Evolutionary conservation across 176 grass and related monocot genomes (phyloP), one percentile per base, ranked within the genome.

Genomic region (Raddia distichophylla): DNA sequence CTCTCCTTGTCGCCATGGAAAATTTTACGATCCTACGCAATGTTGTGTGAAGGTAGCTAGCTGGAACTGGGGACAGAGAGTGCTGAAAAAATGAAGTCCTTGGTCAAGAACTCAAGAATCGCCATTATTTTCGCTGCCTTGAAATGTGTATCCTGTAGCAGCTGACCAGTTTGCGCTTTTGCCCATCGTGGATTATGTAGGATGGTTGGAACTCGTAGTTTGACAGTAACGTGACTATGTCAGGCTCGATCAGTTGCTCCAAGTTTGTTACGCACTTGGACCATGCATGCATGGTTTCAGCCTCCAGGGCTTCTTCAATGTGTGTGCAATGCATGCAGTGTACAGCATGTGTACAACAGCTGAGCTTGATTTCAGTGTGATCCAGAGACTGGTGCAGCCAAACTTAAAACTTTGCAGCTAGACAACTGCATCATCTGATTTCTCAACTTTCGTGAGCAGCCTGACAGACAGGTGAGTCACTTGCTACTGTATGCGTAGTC

Each of bases 161-260:
- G 37, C 81, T 55, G 47, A 48, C 33, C 18, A 5, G 3, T 0
- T 46, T 53, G n/a, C 20, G 53, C 52, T 65, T 10, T 53, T 66
- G 60, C 67, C 76, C 60, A 67, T 16, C 74, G 50, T 2, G n/a
- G 67, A 58, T 49, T 57, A 12, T 47, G 62, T 66, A 57, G 68
- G 40, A 43, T 86, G 35, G 75, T 80, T 86, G 76, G 84, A 80
- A 74, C 51, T 74, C 77, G 84, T 80, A 67, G 42, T 66, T 66
- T 74, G 84, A 86, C 50, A 86, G 76, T 80, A 67, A 74, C 84
- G 59, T 74, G 76, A 59, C 69, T 6, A 67, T 71, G 78, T 82
- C 71, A 47, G 63, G 14, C 16, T 50, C 27, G 27, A 27, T 27
- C 12, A 80, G 2, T 47, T 78, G 69, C 35, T 16, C 37, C 83